Percentiles rank a stretch among this genome's conserved stretches.
These are phyloP conservation scores for Diphasiastrum complanatum DNA, from an alignment of 83 land plant species.

Conservation along the genomic window DNA sequence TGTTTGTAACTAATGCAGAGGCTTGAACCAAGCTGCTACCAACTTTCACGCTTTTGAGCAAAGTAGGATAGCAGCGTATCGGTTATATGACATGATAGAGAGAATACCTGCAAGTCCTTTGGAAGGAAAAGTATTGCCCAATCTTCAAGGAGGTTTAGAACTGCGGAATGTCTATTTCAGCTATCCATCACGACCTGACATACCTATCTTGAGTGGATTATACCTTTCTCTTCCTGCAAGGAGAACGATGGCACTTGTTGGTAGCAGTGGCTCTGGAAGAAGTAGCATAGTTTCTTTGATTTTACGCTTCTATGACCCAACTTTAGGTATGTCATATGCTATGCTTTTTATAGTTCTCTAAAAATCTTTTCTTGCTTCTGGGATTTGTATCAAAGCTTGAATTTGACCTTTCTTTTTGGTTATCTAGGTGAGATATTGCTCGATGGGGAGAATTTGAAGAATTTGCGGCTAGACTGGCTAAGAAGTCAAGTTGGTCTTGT, in stretches of 20 bases:
- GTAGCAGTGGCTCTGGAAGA: constrained; percentile 97
- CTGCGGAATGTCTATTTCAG: constrained; percentile 97
- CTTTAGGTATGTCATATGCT: constrained; percentile 53
- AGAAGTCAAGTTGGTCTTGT: constrained; percentile 94
- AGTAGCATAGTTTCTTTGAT: constrained; percentile 93
- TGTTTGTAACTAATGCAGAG: no score
- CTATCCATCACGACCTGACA: constrained; percentile 93
- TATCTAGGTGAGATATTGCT: constrained; percentile 84
- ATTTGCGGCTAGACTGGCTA: constrained; percentile 77
- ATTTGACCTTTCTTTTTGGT: neutral
- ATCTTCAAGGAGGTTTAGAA: constrained; percentile 87
- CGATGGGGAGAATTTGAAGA: constrained; percentile 92
- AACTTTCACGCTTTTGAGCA: constrained; percentile 99
- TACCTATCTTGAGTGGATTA: constrained; percentile 94
- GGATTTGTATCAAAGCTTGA: neutral
- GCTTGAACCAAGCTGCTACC: constrained; percentile 99
- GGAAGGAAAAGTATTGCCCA: constrained; percentile 48
- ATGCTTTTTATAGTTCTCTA: neutral
- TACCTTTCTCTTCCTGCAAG: constrained; percentile 89
- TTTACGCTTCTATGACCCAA: constrained; percentile 97
- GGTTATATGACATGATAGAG: constrained; percentile 93
- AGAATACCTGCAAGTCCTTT: constrained; percentile 57
- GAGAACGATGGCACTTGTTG: constrained; percentile 94
- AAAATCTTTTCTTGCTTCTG: neutral
- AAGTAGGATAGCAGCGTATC: constrained; percentile 92